Evolutionary conservation across 306 rosid genomes (phyloP).

Genomic region (Abrus precatorius): DNA sequence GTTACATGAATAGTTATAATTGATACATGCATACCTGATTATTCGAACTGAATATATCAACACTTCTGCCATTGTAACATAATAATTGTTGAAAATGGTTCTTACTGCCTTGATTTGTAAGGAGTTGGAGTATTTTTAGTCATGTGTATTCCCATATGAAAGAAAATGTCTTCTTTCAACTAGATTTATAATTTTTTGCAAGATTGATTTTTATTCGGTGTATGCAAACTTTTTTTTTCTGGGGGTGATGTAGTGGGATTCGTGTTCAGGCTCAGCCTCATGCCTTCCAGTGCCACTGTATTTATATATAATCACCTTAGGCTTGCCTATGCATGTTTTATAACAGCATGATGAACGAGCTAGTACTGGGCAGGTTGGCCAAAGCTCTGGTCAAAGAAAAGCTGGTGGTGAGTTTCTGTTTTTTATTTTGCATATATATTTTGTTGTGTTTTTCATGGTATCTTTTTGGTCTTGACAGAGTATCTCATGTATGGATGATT

Average conservation of each 20-base stretch:
- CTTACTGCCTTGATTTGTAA: conserved; percentile 16
- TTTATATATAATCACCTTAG: conserved; percentile 66
- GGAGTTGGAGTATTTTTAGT: conserved; percentile 42
- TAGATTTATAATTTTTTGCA: not conserved
- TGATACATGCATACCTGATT: not conserved
- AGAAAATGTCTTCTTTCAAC: conserved; percentile 6
- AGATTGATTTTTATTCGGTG: conserved; percentile 51
- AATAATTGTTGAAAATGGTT: not conserved
- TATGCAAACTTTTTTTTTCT: conserved; percentile 55
- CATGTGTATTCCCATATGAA: conserved; percentile 1
- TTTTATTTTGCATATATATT: not conserved
- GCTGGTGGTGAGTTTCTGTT: conserved; percentile 66
- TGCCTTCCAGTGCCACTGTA: conserved; percentile 61
- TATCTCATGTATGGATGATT: not conserved
- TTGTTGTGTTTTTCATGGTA: not conserved
- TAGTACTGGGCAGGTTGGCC: conserved; percentile 68
- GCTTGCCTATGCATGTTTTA: conserved; percentile 76
- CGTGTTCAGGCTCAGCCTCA: conserved; percentile 59
- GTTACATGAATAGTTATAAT: not conserved
- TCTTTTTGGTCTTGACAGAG: not conserved
- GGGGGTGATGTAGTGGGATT: conserved; percentile 65
- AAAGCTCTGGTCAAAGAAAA: conserved; percentile 56
- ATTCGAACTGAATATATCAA: not conserved
- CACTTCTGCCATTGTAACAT: not conserved
- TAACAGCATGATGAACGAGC: conserved; percentile 75